Evolutionary conservation across 225 moss, liverwort and hornwort species (phyloP).

Genomic region (Sphagnum contortum): DNA sequence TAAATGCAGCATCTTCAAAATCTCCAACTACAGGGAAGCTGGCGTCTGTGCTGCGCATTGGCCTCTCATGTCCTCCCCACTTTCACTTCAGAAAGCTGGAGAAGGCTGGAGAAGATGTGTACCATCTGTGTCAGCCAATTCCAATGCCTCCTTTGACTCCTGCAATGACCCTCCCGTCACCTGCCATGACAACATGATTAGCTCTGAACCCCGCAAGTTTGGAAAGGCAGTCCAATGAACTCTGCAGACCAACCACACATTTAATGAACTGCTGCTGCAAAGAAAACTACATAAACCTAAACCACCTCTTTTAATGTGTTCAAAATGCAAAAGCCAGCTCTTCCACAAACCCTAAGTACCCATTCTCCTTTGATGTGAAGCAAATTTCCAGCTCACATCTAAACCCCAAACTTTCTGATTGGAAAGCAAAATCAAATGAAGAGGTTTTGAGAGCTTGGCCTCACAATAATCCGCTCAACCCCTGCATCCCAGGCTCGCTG

Average conservation of each 20-base stretch:
- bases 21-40: background rate
- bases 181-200: constrained; percentile 15
- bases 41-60: no score
- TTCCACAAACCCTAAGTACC: no score
- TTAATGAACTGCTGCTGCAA: background rate
- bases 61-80: no score
- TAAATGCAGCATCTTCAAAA: no score
- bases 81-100: no score
- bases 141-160: constrained; percentile 82
- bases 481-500: constrained; percentile 97
- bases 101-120: constrained; percentile 1
- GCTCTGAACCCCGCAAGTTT: background rate
- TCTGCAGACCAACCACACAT: background rate
- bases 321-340: background rate
- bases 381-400: no score
- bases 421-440: no score
- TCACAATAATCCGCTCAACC: constrained; percentile 87
- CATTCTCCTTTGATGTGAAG: no score
- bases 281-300: background rate
- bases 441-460: constrained; percentile 1
- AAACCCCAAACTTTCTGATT: no score
- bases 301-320: background rate
- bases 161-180: constrained; percentile 88
- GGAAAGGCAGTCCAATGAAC: background rate
- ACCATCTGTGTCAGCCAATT: constrained; percentile 83